These are phyloP conservation scores for Trichoderma asperellum DNA, from an alignment of 2,329 filamentous ascomycete genomes.

Conservation along the genomic window DNA sequence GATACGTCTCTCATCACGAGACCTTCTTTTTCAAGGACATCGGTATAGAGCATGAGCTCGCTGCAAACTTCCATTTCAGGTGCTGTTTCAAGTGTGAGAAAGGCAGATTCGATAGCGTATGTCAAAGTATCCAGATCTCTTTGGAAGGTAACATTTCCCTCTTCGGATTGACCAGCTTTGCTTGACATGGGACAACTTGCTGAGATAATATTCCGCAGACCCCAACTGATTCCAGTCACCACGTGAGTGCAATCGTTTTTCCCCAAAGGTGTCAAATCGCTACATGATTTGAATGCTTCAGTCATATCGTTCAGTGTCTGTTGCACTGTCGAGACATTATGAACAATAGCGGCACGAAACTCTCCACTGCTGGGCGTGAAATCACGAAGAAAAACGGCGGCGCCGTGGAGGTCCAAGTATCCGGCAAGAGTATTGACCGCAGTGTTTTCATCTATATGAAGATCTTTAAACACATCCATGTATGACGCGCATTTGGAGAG, in stretches of 20 bases:
- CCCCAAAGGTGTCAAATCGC: neutral
- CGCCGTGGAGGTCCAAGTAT: constrained; percentile 6
- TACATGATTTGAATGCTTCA: neutral
- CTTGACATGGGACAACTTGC: neutral
- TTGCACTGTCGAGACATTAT: constrained; percentile 5
- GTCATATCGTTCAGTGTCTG: neutral
- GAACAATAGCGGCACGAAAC: neutral
- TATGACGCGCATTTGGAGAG: neutral
- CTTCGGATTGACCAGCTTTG: accelerated
- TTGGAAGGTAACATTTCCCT: neutral
- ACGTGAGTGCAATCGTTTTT: constrained; percentile 25
- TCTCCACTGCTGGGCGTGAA: accelerated
- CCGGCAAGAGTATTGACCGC: constrained; percentile 30
- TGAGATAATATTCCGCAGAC: constrained; percentile 28
- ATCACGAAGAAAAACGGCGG: constrained; percentile 27
- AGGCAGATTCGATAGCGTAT: neutral
- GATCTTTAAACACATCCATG: neutral
- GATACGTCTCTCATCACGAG: neutral
- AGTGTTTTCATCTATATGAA: constrained; percentile 19
- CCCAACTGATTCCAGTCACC: constrained; percentile 30
- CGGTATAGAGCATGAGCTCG: constrained; percentile 29
- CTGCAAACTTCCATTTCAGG: constrained; percentile 18
- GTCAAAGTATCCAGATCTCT: constrained; percentile 20
- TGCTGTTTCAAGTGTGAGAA: neutral
- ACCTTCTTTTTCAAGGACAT: constrained; percentile 19